phyloP scores from a whole-genome alignment of 139 green algal species.

The Trebouxia sp. region DNA sequence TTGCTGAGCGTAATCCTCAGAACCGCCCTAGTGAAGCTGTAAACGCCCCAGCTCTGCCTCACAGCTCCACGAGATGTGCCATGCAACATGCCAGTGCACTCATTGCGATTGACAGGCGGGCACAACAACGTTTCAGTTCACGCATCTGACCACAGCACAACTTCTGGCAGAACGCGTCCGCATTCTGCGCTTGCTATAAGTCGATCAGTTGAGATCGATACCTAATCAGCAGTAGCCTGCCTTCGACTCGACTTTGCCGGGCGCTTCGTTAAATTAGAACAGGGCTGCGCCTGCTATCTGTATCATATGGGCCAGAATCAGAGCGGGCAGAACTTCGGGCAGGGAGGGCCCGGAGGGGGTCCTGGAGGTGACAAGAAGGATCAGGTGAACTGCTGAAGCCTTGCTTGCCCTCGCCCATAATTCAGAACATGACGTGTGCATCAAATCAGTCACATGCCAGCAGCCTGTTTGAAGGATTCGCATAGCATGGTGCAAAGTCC shows the following conservation, averaged over 20 bases:
- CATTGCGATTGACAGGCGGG: too few relatives aligned
- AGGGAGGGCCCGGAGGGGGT: neutral
- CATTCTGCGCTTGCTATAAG: too few relatives aligned
- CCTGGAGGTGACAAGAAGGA: conserved; percentile 38
- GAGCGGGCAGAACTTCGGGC: conserved; percentile 29
- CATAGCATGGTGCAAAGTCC: neutral
- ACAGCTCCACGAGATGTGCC: too few relatives aligned
- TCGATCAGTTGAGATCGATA: conserved; percentile 11
- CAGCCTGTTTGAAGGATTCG: neutral
- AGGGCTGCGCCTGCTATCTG: neutral
- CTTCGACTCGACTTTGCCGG: too few relatives aligned
- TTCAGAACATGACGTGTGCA: neutral
- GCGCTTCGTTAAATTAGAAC: too few relatives aligned
- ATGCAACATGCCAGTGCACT: too few relatives aligned
- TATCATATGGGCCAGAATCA: conserved; percentile 39
- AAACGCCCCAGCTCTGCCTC: too few relatives aligned
- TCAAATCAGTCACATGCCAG: neutral
- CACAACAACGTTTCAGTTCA: neutral
- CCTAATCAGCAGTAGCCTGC: neutral
- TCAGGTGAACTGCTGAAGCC: neutral
- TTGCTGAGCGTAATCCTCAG: too few relatives aligned
- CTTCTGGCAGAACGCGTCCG: too few relatives aligned
- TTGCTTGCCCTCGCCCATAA: neutral
- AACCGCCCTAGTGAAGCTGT: too few relatives aligned
- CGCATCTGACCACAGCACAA: neutral